These are phyloP conservation scores for Coemansia sp. DNA, from an alignment of 192 early-diverging fungal genomes.

Conservation along the genomic window DNA sequence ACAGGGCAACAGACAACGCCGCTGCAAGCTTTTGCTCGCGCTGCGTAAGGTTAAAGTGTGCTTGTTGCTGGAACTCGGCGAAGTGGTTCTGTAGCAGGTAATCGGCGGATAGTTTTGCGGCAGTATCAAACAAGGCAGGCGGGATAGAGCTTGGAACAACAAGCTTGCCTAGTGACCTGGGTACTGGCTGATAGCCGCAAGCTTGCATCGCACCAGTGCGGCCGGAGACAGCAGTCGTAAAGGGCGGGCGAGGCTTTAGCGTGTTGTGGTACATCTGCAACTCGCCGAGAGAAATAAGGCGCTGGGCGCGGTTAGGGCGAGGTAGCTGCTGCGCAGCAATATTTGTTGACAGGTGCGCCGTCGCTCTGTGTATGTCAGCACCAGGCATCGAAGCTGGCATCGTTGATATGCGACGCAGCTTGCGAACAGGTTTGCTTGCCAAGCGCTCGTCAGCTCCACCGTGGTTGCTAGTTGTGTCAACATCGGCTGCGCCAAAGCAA, in stretches of 20 bases:
- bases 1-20: constrained; percentile 4
- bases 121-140: constrained; percentile 46
- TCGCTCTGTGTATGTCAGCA: neutral
- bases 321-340: neutral
- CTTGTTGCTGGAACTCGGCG: constrained; percentile 27
- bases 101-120: constrained; percentile 30
- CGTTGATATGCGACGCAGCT: constrained; percentile 36
- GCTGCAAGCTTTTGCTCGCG: constrained; percentile 9
- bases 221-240: neutral
- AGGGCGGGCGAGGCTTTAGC: constrained; percentile 29
- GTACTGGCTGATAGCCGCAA: constrained; percentile 34
- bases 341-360: neutral
- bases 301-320: neutral
- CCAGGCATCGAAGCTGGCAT: constrained; percentile 27
- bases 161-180: constrained; percentile 13
- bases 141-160: constrained; percentile 27
- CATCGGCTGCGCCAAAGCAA: constrained; percentile 7
- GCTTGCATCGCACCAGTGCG: neutral
- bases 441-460: neutral
- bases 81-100: constrained; percentile 28
- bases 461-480: neutral
- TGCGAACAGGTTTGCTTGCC: constrained; percentile 7
- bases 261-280: constrained; percentile 32
- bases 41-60: constrained; percentile 34
- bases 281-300: constrained; percentile 20